phyloP scores from a whole-genome alignment of 2,329 filamentous ascomycete genomes.

The Alternaria angustiovoidea region DNA sequence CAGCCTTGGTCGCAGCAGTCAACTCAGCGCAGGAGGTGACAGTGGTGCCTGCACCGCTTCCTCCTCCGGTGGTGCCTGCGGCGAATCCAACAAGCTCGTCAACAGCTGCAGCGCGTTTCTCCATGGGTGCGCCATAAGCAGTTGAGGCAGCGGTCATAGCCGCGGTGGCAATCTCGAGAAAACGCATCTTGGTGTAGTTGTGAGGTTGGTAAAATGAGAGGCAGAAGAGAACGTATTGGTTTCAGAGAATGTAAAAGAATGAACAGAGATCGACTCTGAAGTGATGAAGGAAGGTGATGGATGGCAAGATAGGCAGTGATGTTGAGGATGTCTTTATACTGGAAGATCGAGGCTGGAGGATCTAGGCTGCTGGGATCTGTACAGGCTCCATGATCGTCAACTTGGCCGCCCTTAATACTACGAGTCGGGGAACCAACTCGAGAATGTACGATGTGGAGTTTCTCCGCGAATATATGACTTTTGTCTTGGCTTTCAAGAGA shows the following conservation, averaged over 20 bases:
- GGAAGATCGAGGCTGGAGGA: neutral
- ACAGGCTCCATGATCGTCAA: slow-evolving; percentile 19
- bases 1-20: slow-evolving; percentile 56
- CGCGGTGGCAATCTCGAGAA: slow-evolving; percentile 33
- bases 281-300: slow-evolving; percentile 7
- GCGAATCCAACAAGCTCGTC: slow-evolving; percentile 56
- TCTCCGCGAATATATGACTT: slow-evolving; percentile 9
- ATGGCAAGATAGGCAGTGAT: neutral
- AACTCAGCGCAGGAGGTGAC: slow-evolving; percentile 62
- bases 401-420: slow-evolving; percentile 28
- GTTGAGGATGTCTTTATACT: slow-evolving; percentile 20
- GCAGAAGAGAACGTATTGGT: neutral
- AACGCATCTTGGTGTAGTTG: slow-evolving; percentile 33
- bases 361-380: slow-evolving; percentile 9
- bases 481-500: slow-evolving; percentile 5
- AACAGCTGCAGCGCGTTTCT: slow-evolving; percentile 38
- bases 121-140: slow-evolving; percentile 31
- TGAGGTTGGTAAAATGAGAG: slow-evolving; percentile 4
- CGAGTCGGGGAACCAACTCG: slow-evolving; percentile 12
- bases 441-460: neutral
- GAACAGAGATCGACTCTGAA: slow-evolving; percentile 29
- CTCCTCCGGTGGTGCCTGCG: slow-evolving; percentile 64
- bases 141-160: slow-evolving; percentile 39
- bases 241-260: slow-evolving; percentile 20
- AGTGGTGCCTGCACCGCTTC: slow-evolving; percentile 63